These are phyloP conservation scores for Fusarium tupiense DNA, from an alignment of 2,329 filamentous ascomycete species.

Conservation along the genomic window DNA sequence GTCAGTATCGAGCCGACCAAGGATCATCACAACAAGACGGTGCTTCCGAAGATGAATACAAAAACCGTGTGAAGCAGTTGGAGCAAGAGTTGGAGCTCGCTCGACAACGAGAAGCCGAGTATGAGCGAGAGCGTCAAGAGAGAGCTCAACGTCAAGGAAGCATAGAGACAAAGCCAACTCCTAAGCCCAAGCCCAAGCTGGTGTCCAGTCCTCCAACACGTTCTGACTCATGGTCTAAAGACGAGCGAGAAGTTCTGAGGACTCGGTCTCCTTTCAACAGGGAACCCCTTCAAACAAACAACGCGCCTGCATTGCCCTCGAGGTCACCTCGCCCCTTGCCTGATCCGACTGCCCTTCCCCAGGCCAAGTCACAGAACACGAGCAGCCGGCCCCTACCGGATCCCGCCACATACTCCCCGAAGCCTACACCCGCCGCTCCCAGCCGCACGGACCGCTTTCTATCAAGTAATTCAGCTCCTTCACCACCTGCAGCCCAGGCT, in stretches of 20 bases:
- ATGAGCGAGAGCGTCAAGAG: conserved; percentile 66
- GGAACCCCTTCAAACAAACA: conserved; percentile 42
- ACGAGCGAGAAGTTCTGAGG: conserved; percentile 72
- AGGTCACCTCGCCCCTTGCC: conserved; percentile 62
- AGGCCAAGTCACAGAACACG: conserved; percentile 10
- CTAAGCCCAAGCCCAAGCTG: conserved; percentile 47
- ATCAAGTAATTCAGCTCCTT: conserved; percentile 62
- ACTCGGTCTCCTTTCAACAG: conserved; percentile 60
- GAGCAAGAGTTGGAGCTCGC: conserved; percentile 75
- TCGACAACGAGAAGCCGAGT: conserved; percentile 70
- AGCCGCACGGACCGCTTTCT: conserved; percentile 69
- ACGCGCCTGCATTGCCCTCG: conserved; percentile 36
- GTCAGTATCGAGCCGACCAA: conserved; percentile 82
- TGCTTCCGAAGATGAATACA: conserved; percentile 60
- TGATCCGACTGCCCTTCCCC: conserved; percentile 51
- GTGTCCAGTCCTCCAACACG: conserved; percentile 52
- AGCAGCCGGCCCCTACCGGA: conserved; percentile 37
- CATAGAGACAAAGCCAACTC: conserved; percentile 33
- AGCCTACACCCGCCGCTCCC: conserved; percentile 33
- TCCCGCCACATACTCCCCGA: conserved; percentile 30
- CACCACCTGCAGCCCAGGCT: conserved; percentile 51
- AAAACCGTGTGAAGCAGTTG: conserved; percentile 78
- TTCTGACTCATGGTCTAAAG: conserved; percentile 70
- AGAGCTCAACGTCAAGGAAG: conserved; percentile 50
- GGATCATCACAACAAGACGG: conserved; percentile 43